Evolutionary conservation across 192 early-diverging fungal species (phyloP).

Genomic region (Allomyces javanicus): DNA sequence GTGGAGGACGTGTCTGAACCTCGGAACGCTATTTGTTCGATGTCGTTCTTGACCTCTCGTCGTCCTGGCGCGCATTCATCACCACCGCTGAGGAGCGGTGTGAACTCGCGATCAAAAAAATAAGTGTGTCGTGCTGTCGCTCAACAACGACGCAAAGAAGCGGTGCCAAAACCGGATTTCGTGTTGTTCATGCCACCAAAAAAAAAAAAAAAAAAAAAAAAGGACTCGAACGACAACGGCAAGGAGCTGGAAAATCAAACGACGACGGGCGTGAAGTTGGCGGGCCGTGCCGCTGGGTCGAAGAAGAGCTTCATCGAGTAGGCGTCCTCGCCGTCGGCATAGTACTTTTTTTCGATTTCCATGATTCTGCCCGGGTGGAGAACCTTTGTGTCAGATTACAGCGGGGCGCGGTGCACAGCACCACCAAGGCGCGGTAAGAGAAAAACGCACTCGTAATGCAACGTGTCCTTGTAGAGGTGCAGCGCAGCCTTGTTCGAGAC

Average conservation of each 20-base stretch:
- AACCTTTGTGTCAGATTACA: too few relatives aligned
- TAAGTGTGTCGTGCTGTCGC: too few relatives aligned
- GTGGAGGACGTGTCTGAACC: too few relatives aligned
- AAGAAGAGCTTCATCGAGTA: conserved; percentile 38
- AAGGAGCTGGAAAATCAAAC: not conserved
- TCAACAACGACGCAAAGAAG: too few relatives aligned
- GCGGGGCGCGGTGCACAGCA: too few relatives aligned
- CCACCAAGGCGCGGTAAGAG: not conserved
- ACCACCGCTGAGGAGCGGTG: too few relatives aligned
- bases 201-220: not conserved
- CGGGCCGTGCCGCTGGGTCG: not conserved
- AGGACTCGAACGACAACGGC: not conserved
- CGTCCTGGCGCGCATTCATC: too few relatives aligned
- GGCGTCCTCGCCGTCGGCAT: conserved; percentile 92
- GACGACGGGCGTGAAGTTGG: not conserved
- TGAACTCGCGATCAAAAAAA: too few relatives aligned
- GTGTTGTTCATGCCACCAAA: not conserved
- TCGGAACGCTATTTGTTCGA: too few relatives aligned
- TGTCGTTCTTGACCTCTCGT: too few relatives aligned
- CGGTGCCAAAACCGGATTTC: not conserved
- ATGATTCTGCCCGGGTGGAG: not conserved
- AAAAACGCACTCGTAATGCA: conserved; percentile 56
- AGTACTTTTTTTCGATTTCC: conserved; percentile 87
- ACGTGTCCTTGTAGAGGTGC: conserved; percentile 74
- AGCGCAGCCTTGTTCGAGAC: conserved; percentile 87